phyloP scores from a whole-genome alignment of 1,139 yeast species.

The Lodderomyces oxycetoniae region DNA sequence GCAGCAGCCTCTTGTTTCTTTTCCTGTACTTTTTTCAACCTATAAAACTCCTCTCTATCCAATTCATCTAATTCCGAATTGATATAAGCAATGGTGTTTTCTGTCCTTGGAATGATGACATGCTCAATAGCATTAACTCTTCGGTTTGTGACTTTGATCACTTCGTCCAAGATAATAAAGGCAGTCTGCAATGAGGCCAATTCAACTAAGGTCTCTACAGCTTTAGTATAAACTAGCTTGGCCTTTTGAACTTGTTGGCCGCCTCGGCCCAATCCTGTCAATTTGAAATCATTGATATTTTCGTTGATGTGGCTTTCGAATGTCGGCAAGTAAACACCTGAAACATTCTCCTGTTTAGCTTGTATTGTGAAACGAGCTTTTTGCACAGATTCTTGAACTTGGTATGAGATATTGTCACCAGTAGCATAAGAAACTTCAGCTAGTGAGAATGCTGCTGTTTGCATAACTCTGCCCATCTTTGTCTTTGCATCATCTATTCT shows the following conservation, averaged over 20 bases:
- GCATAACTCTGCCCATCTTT: conserved; percentile 98
- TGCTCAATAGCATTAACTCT: conserved; percentile 99
- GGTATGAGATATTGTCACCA: conserved; percentile 91
- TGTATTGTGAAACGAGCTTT: conserved; percentile 85
- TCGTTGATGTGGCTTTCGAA: conserved; percentile 83
- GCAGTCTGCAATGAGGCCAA: conserved; percentile 95
- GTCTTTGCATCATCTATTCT: conserved; percentile 93
- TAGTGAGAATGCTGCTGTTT: conserved; percentile 92
- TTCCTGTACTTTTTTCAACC: conserved; percentile 94
- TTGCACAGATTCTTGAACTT: conserved; percentile 90
- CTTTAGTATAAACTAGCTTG: conserved; percentile 84
- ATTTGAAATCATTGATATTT: conserved; percentile 83
- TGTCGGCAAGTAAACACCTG: conserved; percentile 92
- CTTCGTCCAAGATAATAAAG: conserved; percentile 92
- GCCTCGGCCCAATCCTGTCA: conserved; percentile 97
- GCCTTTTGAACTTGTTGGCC: conserved; percentile 98
- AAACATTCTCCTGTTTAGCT: conserved; percentile 92
- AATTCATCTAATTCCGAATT: conserved; percentile 95
- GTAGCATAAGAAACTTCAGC: conserved; percentile 98
- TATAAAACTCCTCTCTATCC: conserved; percentile 95
- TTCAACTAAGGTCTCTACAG: conserved; percentile 93
- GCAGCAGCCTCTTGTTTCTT: conserved; percentile 84
- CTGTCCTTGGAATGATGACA: conserved; percentile 95
- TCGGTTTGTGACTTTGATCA: conserved; percentile 93
- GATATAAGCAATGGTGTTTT: conserved; percentile 88